Evolutionary conservation across 495 filamentous ascomycete genomes (phyloP).

Genomic region (Astrocystis sublimbata): DNA sequence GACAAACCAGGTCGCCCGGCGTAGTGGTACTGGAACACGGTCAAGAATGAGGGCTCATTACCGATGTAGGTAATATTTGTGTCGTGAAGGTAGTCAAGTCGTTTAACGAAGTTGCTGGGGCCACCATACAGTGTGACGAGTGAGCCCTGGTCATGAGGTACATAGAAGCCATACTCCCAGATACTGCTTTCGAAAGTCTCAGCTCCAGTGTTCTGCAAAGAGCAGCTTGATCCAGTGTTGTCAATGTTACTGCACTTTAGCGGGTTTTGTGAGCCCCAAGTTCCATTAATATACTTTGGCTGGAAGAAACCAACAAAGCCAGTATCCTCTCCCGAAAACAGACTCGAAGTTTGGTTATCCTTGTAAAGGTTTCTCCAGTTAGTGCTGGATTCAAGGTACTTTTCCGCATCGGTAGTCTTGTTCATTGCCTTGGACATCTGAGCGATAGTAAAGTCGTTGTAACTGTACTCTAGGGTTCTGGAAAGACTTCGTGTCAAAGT

Average conservation of each 20-base stretch:
- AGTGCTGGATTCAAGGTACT: conserved; percentile 59
- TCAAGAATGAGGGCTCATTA: conserved; percentile 71
- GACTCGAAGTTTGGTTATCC: conserved; percentile 57
- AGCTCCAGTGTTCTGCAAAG: conserved; percentile 59
- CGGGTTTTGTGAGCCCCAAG: conserved; percentile 70
- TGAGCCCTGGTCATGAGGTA: conserved; percentile 68
- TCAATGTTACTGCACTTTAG: conserved; percentile 62
- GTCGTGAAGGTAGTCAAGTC: conserved; percentile 67
- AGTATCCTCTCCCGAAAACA: conserved; percentile 59
- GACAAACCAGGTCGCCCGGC: conserved; percentile 66
- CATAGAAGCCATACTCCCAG: conserved; percentile 75
- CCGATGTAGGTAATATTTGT: conserved; percentile 67
- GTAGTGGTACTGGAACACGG: conserved; percentile 72
- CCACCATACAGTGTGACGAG: conserved; percentile 64
- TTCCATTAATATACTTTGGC: conserved; percentile 64
- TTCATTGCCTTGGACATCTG: conserved; percentile 60
- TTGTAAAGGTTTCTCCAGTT: conserved; percentile 75
- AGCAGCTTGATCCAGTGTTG: conserved; percentile 53
- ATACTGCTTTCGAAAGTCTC: conserved; percentile 73
- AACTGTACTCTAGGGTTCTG: conserved; percentile 73
- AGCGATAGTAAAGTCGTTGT: conserved; percentile 75
- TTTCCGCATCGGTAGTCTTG: conserved; percentile 55
- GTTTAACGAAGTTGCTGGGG: conserved; percentile 56
- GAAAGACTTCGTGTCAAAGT: conserved; percentile 71
- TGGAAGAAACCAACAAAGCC: conserved; percentile 62